These are phyloP conservation scores for Yamadazyma membranifaciens DNA, from an alignment of 1,139 yeast species.

Conservation along the genomic window DNA sequence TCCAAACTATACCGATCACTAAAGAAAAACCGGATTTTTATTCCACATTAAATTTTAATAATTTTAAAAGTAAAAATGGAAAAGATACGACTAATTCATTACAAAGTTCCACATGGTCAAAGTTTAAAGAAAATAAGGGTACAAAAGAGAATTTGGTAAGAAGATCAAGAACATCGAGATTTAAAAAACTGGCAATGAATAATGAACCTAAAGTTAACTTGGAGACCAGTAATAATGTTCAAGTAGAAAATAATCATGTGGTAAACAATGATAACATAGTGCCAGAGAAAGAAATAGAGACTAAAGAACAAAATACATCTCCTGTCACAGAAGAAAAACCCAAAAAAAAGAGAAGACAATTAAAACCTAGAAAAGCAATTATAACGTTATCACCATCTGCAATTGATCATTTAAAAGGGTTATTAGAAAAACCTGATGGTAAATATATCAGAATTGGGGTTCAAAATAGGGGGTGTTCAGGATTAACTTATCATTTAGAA, in stretches of 20 bases:
- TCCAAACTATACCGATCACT: slow-evolving; percentile 40
- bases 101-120: slow-evolving; percentile 22
- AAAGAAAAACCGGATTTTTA: slow-evolving; percentile 24
- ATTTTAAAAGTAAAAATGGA: slow-evolving; percentile 13
- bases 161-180: slow-evolving; percentile 39
- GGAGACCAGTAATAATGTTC: slow-evolving; percentile 2
- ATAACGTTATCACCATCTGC: slow-evolving; percentile 78
- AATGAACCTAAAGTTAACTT: slow-evolving; percentile 10
- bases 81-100: slow-evolving; percentile 14
- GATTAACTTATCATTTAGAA: slow-evolving; percentile 85
- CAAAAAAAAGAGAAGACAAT: slow-evolving; percentile 58
- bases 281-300: slow-evolving; percentile 1
- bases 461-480: slow-evolving; percentile 95
- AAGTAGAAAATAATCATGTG: neutral
- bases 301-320: slow-evolving; percentile 1
- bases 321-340: slow-evolving; percentile 11
- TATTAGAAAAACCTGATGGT: slow-evolving; percentile 80
- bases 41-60: slow-evolving; percentile 25
- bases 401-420: slow-evolving; percentile 60
- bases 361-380: slow-evolving; percentile 83
- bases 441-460: slow-evolving; percentile 90
- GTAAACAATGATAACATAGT: neutral
- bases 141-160: slow-evolving; percentile 19
- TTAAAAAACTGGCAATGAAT: slow-evolving; percentile 19
- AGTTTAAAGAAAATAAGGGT: slow-evolving; percentile 18